Conservation (phyloP, 352 stramenopile species). For the Globisporangium recalcitrans region DNA sequence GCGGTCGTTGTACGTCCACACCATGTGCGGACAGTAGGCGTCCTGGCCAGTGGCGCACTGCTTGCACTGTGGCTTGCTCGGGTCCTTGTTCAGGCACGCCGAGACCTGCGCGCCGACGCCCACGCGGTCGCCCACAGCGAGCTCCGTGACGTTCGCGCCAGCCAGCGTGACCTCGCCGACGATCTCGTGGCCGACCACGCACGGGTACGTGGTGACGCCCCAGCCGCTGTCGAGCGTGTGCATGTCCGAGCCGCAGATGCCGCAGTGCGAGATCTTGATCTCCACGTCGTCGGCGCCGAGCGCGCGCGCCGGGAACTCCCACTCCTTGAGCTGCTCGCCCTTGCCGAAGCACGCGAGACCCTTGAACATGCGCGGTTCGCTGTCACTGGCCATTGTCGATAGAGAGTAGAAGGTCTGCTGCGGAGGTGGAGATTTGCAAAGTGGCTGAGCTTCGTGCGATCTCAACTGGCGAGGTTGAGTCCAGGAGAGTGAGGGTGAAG, state of each 20-base stretch:
- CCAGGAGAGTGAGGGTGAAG: not conserved
- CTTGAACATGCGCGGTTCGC: slow-evolving; percentile 32
- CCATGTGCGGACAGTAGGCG: slow-evolving; percentile 43
- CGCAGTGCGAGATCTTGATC: too few species aligned
- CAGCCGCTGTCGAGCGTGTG: too few species aligned
- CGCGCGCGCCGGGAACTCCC: too few species aligned
- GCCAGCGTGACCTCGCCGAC: too few species aligned
- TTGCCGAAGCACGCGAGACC: slow-evolving; percentile 19
- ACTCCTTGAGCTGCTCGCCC: too few species aligned
- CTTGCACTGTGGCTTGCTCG: slow-evolving; percentile 33
- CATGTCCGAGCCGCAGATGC: too few species aligned
- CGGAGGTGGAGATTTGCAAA: not conserved
- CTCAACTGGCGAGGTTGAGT: not conserved
- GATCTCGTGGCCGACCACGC: too few species aligned
- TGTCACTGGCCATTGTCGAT: not conserved
- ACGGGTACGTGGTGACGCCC: too few species aligned
- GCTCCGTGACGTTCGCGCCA: slow-evolving; percentile 12
- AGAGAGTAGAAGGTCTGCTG: not conserved
- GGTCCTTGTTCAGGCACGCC: slow-evolving; percentile 3
- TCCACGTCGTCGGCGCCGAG: too few species aligned
- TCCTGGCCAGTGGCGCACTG: slow-evolving; percentile 52
- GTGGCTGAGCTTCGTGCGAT: not conserved
- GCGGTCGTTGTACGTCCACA: slow-evolving; percentile 63
- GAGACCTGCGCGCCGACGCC: not conserved
- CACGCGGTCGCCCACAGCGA: slow-evolving; percentile 61